Percentiles rank a stretch among this genome's conserved stretches.
Conservation (phyloP, 306 rosid species). For the Alnus glutinosa region DNA sequence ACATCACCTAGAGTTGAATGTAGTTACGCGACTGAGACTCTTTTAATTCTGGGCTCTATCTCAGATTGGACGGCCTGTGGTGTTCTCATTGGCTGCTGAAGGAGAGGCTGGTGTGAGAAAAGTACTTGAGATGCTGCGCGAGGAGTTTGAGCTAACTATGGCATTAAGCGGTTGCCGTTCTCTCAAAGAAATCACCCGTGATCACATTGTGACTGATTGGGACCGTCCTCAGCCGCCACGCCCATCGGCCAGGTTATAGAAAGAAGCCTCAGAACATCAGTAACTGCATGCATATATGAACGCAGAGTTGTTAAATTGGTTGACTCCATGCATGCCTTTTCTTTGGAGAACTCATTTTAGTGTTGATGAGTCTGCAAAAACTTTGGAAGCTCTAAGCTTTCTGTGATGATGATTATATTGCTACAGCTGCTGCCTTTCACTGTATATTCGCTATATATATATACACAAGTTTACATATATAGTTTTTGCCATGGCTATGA, state of each 20-base stretch:
- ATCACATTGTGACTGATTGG: conserved; percentile 72
- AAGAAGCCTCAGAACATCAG: not conserved
- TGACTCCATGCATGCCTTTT: not conserved
- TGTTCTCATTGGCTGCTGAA: conserved; percentile 81
- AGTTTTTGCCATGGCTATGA: too few relatives aligned
- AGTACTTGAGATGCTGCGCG: conserved; percentile 77
- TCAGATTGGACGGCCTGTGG: conserved; percentile 92
- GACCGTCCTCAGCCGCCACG: conserved; percentile 61
- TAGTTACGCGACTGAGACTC: not conserved
- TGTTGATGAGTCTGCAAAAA: not conserved
- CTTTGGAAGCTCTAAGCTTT: conserved; percentile 18
- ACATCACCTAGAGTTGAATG: not conserved
- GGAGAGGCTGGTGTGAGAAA: conserved; percentile 92
- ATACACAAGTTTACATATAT: not conserved
- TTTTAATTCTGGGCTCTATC: not conserved
- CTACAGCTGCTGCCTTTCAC: conserved; percentile 22
- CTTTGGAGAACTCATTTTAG: too few relatives aligned
- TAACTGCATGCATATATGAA: not conserved
- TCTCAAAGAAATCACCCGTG: conserved; percentile 82
- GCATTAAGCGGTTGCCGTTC: conserved; percentile 88
- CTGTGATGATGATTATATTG: conserved; percentile 25
- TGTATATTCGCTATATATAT: not conserved
- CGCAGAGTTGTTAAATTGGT: conserved; percentile 1
- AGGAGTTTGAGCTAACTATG: conserved; percentile 90
- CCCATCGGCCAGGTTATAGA: conserved; percentile 56